Evolutionary conservation across 2,329 filamentous ascomycete genomes (phyloP), one percentile per base, ranked within the genome.

Genomic region (Scedosporium aurantiacum): DNA sequence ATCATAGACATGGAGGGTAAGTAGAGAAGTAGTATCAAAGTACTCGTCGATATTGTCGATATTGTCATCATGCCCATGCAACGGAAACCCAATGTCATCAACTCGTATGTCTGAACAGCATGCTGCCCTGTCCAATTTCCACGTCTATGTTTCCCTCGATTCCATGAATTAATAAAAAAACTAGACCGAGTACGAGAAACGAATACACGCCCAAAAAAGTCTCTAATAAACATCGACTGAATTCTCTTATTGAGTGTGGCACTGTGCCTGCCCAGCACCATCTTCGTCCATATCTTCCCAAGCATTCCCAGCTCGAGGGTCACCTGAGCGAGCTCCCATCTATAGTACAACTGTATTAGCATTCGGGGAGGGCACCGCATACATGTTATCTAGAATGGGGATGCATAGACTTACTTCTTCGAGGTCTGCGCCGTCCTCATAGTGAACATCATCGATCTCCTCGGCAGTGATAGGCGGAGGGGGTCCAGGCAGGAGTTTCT

Each of bases 391-490:
- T 43, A 28, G 18, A 16, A 3, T 6, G 32, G 25, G 7, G 4
- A 37, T 8, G 37, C 12, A 40, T 18, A 32, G 16, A 63, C 80
- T 74, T 73, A 87, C 85, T 69, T 91, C 85, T 59, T 97, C 90
- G 67, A 96, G 83, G 68, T 91, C 87, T 3, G 85, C 90, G 65
- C 92, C 84, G n/a, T 84, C 83, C 64, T 96, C 89, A 68, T 90
- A 96, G 2, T 90, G 83, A 0, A 97, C 91, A 66, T 97, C 91
- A 62, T 97, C 94, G 7, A 92, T 79, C 63, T 89, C 85, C 0
- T 93, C 87, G 0, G 86, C 84, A 65, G 84, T 79, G 64, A 93
- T 87, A 8, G 81, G 76, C 4, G 82, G 75, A 0, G 75, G 70
- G 0, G 83, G 81, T 8, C 82, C 77, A 0, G 94, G 94, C 12